A percentile compares a stretch with the other conserved stretches of the same genome.
phyloP scores from a whole-genome alignment of 2,329 filamentous ascomycete species.

The Arthroderma sp. region DNA sequence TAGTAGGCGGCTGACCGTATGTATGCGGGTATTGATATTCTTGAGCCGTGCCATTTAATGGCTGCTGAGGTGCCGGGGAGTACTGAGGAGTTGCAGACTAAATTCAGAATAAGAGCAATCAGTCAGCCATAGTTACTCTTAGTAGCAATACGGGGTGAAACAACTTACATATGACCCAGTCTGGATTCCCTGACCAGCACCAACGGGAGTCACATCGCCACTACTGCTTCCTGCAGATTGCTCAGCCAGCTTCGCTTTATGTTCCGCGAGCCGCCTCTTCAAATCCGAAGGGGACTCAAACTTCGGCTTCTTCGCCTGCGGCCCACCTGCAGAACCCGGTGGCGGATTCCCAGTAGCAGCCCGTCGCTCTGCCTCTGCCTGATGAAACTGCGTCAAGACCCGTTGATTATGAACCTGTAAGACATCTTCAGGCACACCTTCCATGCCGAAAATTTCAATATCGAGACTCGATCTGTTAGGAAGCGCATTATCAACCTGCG shows the following conservation, averaged over 20 bases:
- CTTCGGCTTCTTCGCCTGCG: constrained; percentile 49
- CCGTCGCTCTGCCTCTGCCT: constrained; percentile 69
- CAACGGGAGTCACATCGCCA: constrained; percentile 44
- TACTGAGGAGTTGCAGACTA: constrained; percentile 32
- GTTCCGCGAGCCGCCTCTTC: constrained; percentile 66
- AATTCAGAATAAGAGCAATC: background rate
- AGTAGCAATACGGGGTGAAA: background rate
- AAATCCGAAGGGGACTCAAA: constrained; percentile 64
- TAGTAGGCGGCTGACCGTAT: constrained; percentile 28
- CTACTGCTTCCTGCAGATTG: constrained; percentile 43
- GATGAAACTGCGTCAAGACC: constrained; percentile 73
- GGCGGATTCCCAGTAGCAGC: constrained; percentile 73
- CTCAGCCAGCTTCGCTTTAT: constrained; percentile 52
- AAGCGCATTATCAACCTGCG: constrained; percentile 80
- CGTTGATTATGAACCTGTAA: constrained; percentile 72
- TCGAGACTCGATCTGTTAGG: constrained; percentile 74
- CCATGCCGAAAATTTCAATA: constrained; percentile 96
- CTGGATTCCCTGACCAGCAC: constrained; percentile 34
- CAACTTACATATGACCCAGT: constrained; percentile 46
- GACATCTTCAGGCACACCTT: constrained; percentile 82
- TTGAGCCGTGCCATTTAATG: constrained; percentile 32
- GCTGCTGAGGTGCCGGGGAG: constrained; percentile 31
- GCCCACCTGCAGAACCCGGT: constrained; percentile 40
- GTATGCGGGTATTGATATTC: constrained; percentile 28
- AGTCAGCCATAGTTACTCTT: background rate